A percentile compares a stretch with the other conserved stretches of the same genome.
Evolutionary conservation across 306 rosid species (phyloP).

Genomic region (Glycine latifolia): DNA sequence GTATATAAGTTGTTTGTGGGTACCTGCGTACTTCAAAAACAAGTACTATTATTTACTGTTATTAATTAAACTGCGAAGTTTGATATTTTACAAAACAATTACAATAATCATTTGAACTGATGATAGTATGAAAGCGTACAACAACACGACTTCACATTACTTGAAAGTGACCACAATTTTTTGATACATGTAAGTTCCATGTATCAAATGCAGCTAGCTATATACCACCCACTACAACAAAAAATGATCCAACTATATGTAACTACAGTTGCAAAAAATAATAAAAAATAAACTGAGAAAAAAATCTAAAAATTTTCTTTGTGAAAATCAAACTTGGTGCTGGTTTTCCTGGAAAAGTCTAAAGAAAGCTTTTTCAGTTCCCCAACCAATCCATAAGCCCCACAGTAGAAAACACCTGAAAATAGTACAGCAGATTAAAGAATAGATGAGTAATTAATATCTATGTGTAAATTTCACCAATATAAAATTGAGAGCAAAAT

Average conservation of each 20-base stretch:
- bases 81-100: conserved; percentile 1
- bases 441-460: not conserved
- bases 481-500: not conserved
- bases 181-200: conserved; percentile 11
- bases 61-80: not conserved
- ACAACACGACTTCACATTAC: not conserved
- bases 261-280: conserved; percentile 3
- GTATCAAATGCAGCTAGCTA: conserved; percentile 20
- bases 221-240: conserved; percentile 39
- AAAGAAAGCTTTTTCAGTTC: conserved; percentile 68
- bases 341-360: conserved; percentile 78
- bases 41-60: not conserved
- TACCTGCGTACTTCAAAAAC: not conserved
- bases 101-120: not conserved
- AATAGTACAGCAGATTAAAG: not conserved
- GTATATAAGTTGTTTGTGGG: not conserved
- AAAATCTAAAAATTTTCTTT: conserved; percentile 75
- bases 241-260: conserved; percentile 31
- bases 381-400: conserved; percentile 73
- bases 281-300: not conserved
- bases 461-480: not conserved
- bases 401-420: conserved; percentile 91
- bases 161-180: not conserved
- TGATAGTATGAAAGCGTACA: not conserved
- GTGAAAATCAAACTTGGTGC: conserved; percentile 91